A percentile compares a stretch with the other conserved stretches of the same genome.
These are phyloP conservation scores for Caryocar brasiliense DNA, from an alignment of 441 rosid genomes.

Conservation along the genomic window DNA sequence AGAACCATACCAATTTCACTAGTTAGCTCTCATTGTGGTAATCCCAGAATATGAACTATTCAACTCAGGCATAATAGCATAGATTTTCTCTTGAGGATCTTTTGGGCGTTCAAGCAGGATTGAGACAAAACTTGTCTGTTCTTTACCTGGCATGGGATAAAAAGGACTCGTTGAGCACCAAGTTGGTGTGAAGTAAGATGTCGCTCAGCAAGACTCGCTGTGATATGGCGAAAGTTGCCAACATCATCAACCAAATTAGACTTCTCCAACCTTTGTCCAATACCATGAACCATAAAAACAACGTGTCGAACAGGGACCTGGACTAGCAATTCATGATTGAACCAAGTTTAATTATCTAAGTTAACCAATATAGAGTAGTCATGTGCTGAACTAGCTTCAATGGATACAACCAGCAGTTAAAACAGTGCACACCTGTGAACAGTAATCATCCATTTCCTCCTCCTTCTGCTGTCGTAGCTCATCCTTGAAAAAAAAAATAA, in stretches of 20 bases:
- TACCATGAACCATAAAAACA: slow-evolving; percentile 98
- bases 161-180: slow-evolving; percentile 77
- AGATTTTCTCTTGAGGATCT: too few relatives aligned
- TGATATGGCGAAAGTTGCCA: slow-evolving; percentile 73
- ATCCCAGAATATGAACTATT: too few relatives aligned
- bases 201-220: slow-evolving; percentile 66
- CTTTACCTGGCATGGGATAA: slow-evolving; percentile 94
- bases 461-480: slow-evolving; percentile 83
- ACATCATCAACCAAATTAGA: slow-evolving; percentile 98
- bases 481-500: slow-evolving; percentile 39
- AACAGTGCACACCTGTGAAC: slow-evolving; percentile 64
- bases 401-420: slow-evolving; percentile 3
- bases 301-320: slow-evolving; percentile 95
- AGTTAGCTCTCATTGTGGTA: too few relatives aligned
- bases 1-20: too few relatives aligned
- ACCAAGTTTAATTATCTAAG: background rate
- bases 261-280: slow-evolving; percentile 95
- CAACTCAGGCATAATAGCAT: too few relatives aligned
- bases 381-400: background rate
- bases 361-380: background rate
- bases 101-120: too few relatives aligned
- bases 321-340: slow-evolving; percentile 12
- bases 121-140: background rate
- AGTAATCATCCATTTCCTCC: slow-evolving; percentile 95
- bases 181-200: slow-evolving; percentile 74